Evolutionary conservation across 2,329 filamentous ascomycete species (phyloP).

Genomic region (Aspergillus japonicus): DNA sequence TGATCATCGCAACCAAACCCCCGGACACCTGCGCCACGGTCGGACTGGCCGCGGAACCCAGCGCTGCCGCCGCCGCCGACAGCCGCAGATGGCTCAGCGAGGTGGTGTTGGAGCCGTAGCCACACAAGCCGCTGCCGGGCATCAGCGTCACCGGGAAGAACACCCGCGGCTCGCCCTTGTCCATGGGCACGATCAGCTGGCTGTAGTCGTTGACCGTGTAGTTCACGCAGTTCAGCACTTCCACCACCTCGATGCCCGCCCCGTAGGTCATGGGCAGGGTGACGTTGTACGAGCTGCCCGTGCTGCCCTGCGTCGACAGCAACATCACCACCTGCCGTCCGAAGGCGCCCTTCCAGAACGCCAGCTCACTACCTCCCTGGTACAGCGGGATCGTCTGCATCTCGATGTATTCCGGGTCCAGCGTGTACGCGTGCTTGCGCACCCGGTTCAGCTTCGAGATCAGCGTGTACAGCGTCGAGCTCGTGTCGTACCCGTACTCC

Average conservation of each 20-base stretch:
- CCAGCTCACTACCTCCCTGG: constrained; percentile 44
- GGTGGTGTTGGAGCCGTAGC: constrained; percentile 6
- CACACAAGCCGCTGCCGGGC: constrained; percentile 34
- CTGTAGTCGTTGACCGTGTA: constrained; percentile 28
- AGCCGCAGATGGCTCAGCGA: background rate
- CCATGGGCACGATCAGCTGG: constrained; percentile 28
- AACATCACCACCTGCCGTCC: constrained; percentile 45
- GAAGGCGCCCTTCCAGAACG: constrained; percentile 47
- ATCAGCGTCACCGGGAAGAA: constrained; percentile 29
- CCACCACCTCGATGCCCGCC: constrained; percentile 25
- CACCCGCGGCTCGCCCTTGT: constrained; percentile 32
- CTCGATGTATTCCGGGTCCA: constrained; percentile 39
- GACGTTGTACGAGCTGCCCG: constrained; percentile 30
- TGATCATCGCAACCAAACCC: background rate
- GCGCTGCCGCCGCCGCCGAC: background rate
- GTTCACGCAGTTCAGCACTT: constrained; percentile 29
- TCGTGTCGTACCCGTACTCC: constrained; percentile 50
- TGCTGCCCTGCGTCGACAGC: constrained; percentile 43
- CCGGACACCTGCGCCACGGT: background rate
- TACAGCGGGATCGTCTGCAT: constrained; percentile 42
- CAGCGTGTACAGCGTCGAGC: constrained; percentile 40
- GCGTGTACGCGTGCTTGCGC: constrained; percentile 41
- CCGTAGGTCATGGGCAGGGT: constrained; percentile 30
- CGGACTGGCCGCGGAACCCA: background rate
- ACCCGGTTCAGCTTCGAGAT: constrained; percentile 43